Evolutionary conservation across 2,329 filamentous ascomycete genomes (phyloP), one percentile per base, ranked within the genome.

Genomic region (Verticillium nubilum): DNA sequence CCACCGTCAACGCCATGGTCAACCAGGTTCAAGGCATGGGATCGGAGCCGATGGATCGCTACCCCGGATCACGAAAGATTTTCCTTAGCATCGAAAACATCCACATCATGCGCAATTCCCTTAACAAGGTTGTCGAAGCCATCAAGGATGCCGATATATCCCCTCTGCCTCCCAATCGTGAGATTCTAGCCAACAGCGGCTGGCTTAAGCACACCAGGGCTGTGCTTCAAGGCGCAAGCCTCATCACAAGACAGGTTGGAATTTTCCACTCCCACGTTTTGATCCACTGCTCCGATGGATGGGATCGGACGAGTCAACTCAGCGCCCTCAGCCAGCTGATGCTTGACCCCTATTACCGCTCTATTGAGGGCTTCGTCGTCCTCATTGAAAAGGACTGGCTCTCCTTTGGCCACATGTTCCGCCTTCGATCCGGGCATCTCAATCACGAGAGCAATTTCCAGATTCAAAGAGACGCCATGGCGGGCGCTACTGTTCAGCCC

Each of bases 11-110:
- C 72, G 95, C 95, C 23, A 87, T 93, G 66, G 92, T 92, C 6
- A 98, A 97, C 84, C 93, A 97, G 72, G 91, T 93, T 4, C 87
- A 94, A 64, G 95, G 95, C 6, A 87, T 93, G 72, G 95, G 95
- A 2, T 97, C 94, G 0, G 95, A 99, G 74, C 97, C 97, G 68
- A 97, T 98, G 91, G 91, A 97, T 64, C 90, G 97, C 74, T 99
- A 99, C 77, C 91, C 89, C 62, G 94, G 93, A 68, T 92, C 92
- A 17, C 89, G 88, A 61, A 97, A 97, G 74, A 89, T 89, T 29
- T 99, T 96, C 70, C 83, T 99, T 59, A 95, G 91, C 63, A 99
- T 99, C 68, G 94, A 96, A 72, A 99, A 99, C 71, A 98, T 99
- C 61, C 95, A 99, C 70, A 92, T 97, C 63, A 99, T 99, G 95